phyloP scores from a whole-genome alignment of 148 eudicot genomes.

The Hydrangea macrophylla region DNA sequence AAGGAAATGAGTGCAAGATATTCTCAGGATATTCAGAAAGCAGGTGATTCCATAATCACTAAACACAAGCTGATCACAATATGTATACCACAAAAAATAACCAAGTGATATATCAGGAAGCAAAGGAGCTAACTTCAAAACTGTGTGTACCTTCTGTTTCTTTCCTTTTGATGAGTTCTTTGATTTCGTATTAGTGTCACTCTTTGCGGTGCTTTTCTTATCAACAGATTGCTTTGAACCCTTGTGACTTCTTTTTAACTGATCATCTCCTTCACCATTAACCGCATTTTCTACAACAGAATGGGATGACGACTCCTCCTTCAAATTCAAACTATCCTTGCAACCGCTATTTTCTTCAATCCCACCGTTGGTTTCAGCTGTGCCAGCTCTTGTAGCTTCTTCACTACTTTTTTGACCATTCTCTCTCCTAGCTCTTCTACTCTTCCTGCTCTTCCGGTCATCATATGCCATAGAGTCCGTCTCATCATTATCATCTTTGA shows the following conservation, averaged over 20 bases:
- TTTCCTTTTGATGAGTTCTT: constrained; percentile 65
- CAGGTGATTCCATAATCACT: neutral
- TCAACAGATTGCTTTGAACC: constrained; percentile 35
- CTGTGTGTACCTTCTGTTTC: constrained; percentile 68
- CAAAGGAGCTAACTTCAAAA: neutral
- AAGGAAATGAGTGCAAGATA: neutral
- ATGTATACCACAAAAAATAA: neutral
- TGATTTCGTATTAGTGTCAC: constrained; percentile 46
- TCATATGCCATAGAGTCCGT: constrained; percentile 61
- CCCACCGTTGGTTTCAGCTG: constrained; percentile 15
- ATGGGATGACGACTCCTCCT: constrained; percentile 24
- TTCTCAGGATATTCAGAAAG: neutral
- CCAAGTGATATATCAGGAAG: constrained; percentile 3
- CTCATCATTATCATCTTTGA: constrained; percentile 40
- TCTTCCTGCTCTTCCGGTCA: constrained; percentile 62
- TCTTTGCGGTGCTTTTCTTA: constrained; percentile 42
- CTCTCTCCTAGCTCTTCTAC: constrained; percentile 63
- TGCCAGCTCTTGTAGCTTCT: constrained; percentile 31
- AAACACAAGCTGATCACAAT: neutral
- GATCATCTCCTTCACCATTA: constrained; percentile 27
- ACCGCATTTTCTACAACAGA: constrained; percentile 30
- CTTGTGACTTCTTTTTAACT: constrained; percentile 24
- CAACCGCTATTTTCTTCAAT: constrained; percentile 24
- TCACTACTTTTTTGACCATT: constrained; percentile 41
- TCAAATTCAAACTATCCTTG: constrained; percentile 22